Evolutionary conservation across 805 yeast genomes (phyloP), one percentile per base, ranked within the genome.

Genomic region (Cyberlindnera maclurae): DNA sequence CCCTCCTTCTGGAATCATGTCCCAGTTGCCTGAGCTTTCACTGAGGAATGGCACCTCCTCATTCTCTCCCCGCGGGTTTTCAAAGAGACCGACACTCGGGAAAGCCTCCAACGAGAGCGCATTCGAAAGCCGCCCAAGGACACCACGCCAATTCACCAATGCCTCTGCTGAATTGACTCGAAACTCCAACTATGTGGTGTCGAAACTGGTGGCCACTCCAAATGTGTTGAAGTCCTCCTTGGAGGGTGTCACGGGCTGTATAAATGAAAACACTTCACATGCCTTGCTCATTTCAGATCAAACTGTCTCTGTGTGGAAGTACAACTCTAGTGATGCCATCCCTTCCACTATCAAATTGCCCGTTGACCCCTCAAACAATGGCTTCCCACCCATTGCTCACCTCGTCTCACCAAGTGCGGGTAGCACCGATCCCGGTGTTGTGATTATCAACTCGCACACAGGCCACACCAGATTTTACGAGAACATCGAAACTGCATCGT

Each of bases 391-490:
- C 1, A 57, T 78, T 39, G 84, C 82, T 1, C 66, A 72, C 5
- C 57, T 84, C 28, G 75, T 84, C 1, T 54, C 68, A 10, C 79
- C 90, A 4, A 59, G 75, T 6, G 71, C 73, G 4, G 77, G 79
- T 3, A 52, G 62, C 16, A 43, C 55, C 3, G 69, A 68, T 37
- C 90, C 94, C 0, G 96, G 96, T 9, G 60, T 87, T 29, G 77
- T 82, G 6, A 71, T 81, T 5, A 67, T 85, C 15, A 75, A 80
- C 51, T 65, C 79, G 1, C 55, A 65, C 15, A 50, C 75, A 0
- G 95, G 96, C 0, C 53, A 58, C 15, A 59, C 83, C 34, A 70
- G 71, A 18, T 88, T 79, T 58, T 82, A 81, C 63, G 95, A 85
- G 52, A 75, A 85, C 38, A 76, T 86, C 11, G 80, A 75, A 45